These are phyloP conservation scores for Pyrenochaeta sp. DNA, from an alignment of 2,329 filamentous ascomycete genomes.

Conservation along the genomic window DNA sequence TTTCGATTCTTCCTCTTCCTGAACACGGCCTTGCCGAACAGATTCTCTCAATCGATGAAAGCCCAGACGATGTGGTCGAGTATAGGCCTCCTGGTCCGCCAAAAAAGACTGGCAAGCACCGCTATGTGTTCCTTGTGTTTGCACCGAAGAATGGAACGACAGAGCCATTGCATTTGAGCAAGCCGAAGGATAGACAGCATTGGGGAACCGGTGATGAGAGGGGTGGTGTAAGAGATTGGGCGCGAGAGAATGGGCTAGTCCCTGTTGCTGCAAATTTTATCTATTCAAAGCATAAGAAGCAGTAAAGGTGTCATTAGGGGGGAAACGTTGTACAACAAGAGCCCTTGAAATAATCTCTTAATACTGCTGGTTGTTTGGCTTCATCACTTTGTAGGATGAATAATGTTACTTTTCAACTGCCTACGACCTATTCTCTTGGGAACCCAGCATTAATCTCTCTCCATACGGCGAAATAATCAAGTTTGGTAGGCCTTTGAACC, in stretches of 20 bases:
- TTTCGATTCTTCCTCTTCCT: conserved; percentile 37
- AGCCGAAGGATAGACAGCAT: conserved; percentile 60
- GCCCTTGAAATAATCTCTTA: no score
- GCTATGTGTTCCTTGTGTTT: conserved; percentile 65
- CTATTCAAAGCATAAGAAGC: conserved; percentile 59
- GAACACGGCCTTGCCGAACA: conserved; percentile 24
- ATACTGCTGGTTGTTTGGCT: no score
- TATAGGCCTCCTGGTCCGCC: conserved; percentile 66
- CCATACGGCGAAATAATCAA: no score
- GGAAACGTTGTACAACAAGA: no score
- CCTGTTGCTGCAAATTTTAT: conserved; percentile 59
- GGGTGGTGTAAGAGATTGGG: conserved; percentile 62
- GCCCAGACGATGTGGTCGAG: conserved; percentile 52
- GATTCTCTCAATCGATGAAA: conserved; percentile 9
- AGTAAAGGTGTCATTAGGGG: conserved; percentile 50
- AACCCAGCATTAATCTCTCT: no score
- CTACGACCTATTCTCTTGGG: no score
- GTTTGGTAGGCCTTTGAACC: no score
- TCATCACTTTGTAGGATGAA: no score
- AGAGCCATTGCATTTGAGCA: conserved; percentile 52
- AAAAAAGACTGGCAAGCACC: conserved; percentile 63
- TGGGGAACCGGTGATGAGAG: conserved; percentile 63
- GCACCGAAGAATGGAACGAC: conserved; percentile 56
- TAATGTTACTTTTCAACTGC: no score
- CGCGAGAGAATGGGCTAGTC: conserved; percentile 56